Evolutionary conservation across 2,329 filamentous ascomycete species (phyloP).

Genomic region (Aspergillus sclerotialis): DNA sequence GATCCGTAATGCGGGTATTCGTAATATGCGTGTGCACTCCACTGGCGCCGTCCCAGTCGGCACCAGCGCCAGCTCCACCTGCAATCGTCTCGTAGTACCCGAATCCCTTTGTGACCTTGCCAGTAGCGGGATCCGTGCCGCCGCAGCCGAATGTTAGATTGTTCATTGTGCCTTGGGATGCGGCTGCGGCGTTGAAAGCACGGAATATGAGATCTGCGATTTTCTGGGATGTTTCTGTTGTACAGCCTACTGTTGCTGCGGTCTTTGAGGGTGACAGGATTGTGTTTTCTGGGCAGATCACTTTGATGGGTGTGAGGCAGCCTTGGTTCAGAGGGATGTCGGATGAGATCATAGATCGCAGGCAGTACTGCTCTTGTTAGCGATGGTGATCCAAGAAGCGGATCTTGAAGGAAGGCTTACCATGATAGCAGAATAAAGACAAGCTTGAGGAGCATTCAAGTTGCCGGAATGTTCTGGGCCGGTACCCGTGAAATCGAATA

Average conservation of each 20-base stretch:
- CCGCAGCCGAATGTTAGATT: not conserved
- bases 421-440: slow-evolving; percentile 80
- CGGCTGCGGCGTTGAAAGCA: not conserved
- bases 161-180: not conserved
- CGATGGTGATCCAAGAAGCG: too few relatives aligned
- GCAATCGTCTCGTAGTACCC: slow-evolving; percentile 79
- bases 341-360: slow-evolving; percentile 70
- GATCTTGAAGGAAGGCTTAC: too few relatives aligned
- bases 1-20: slow-evolving; percentile 74
- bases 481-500: slow-evolving; percentile 53
- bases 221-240: not conserved
- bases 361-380: too few relatives aligned
- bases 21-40: slow-evolving; percentile 79
- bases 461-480: slow-evolving; percentile 74
- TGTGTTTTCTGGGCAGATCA: not conserved
- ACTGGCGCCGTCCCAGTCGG: slow-evolving; percentile 62
- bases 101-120: slow-evolving; percentile 37
- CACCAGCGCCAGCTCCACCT: slow-evolving; percentile 66
- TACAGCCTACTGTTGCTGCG: not conserved
- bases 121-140: slow-evolving; percentile 39
- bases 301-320: not conserved
- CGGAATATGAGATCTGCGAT: not conserved
- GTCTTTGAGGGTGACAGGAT: not conserved
- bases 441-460: slow-evolving; percentile 72
- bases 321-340: slow-evolving; percentile 85